These are phyloP conservation scores for Apophysomyces variabilis DNA, from an alignment of 371 early-diverging fungal genomes.

Conservation along the genomic window DNA sequence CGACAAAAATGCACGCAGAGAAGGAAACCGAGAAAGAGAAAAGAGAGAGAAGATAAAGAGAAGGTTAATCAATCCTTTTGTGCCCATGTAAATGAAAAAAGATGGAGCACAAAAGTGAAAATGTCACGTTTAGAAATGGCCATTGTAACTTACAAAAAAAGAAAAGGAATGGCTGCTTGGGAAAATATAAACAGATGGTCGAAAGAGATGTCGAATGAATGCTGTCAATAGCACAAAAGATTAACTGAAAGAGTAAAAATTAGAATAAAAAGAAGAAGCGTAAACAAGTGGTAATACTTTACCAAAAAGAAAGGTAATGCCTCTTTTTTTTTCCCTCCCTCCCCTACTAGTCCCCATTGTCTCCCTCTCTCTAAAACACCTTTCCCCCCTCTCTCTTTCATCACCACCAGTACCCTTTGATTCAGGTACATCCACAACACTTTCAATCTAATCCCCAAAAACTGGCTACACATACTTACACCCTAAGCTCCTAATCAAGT, in stretches of 20 bases:
- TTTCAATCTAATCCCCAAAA: no score
- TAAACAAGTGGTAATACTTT: background rate
- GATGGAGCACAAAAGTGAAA: constrained; percentile 11
- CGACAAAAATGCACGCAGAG: constrained; percentile 8
- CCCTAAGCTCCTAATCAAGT: no score
- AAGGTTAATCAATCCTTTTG: constrained; percentile 2
- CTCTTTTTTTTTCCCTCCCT: background rate
- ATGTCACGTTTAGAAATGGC: constrained; percentile 2
- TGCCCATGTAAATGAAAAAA: constrained; percentile 3
- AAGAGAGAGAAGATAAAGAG: constrained; percentile 4
- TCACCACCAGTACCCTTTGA: no score
- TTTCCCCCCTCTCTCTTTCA: background rate
- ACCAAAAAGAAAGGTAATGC: background rate
- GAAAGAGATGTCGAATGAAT: constrained; percentile 7
- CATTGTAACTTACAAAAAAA: constrained; percentile 11
- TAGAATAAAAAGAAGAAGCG: background rate
- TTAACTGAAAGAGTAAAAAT: background rate
- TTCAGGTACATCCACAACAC: no score
- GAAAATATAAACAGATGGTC: constrained; percentile 8
- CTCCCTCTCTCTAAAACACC: background rate
- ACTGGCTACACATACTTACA: no score
- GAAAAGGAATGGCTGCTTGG: constrained; percentile 4
- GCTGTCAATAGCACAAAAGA: constrained; percentile 4
- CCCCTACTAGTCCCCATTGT: background rate
- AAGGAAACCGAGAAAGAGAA: background rate